Base-by-base conservation (phyloP, 2,329 filamentous ascomycete species). In the Colletotrichum ledebouriae region DNA sequence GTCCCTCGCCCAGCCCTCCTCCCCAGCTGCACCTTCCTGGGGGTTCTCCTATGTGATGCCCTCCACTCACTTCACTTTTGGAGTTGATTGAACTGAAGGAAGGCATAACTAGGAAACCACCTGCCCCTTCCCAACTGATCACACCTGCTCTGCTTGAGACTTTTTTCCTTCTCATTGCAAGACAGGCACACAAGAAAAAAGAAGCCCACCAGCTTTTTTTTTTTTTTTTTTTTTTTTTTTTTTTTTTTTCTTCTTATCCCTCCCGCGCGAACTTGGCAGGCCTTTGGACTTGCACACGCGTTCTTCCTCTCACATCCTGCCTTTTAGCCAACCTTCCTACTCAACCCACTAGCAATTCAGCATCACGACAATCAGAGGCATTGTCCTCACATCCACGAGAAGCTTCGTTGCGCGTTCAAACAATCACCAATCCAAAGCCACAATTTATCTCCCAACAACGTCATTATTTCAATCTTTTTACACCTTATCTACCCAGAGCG, bases 31-130 rank as follows among this genome's bases (percentile, higher is more conserved):
- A 41, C 53, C 53, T 59, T 66, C 64, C 53, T 33, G 29, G 33
- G 34, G 13, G 44, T 53, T 56, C 49, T 68, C 53, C 53, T 65
- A 41, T n/a, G 61, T 59, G 65, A 65, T 68, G 61, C 65, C 62
- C 61, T 65, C 61, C 15, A 59, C 55, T 3, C 15, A 17, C 47
- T 22, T 65, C 47, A 29, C 6, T n/a, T 39, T 17, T 49, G 33
- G 61, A 65, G 65, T 68, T 60, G 56, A 65, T 25, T 37, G 33
- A 39, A 29, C 22, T 17, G 50, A 62, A 61, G 57, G 49, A 59
- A 56, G 65, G 61, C 42, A 34, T 49, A 55, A 55, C 37, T 17
- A 39, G 46, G 13, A 50, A 15, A 50, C 22, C 47, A 56, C 60
- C 13, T 33, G 39, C n/a, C 46, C 50, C n/a, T 63, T 37, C 34